Conservation (phyloP, 1,139 yeast genomes). For the Hanseniaspora gamundiae region DNA sequence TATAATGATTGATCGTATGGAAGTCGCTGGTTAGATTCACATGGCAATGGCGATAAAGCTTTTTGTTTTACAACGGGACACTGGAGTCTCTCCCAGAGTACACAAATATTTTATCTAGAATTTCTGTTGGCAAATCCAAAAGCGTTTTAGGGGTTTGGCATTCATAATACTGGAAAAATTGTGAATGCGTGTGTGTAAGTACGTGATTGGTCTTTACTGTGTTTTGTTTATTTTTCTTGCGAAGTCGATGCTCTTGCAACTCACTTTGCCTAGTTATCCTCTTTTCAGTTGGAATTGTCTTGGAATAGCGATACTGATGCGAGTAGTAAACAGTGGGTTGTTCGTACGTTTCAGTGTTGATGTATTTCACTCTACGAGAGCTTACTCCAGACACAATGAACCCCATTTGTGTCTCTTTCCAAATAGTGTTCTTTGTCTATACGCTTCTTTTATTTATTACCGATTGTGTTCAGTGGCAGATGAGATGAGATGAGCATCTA, state of each 20-base stretch:
- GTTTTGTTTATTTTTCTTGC: no score
- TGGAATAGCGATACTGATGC: not conserved
- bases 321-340: not conserved
- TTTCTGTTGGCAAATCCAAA: not conserved
- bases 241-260: no score
- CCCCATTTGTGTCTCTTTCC: not conserved
- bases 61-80: not conserved
- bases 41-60: not conserved
- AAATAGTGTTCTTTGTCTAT: constrained; percentile 1
- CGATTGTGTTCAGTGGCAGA: no score
- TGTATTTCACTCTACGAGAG: not conserved
- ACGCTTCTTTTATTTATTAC: no score
- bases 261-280: no score
- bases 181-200: no score
- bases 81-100: not conserved
- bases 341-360: not conserved
- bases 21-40: not conserved
- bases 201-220: no score
- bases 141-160: not conserved
- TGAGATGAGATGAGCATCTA: no score
- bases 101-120: not conserved
- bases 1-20: not conserved
- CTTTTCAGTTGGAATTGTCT: no score
- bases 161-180: not conserved
- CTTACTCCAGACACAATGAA: not conserved